phyloP scores from a whole-genome alignment of 352 stramenopile species.

The Discostella stelligera region DNA sequence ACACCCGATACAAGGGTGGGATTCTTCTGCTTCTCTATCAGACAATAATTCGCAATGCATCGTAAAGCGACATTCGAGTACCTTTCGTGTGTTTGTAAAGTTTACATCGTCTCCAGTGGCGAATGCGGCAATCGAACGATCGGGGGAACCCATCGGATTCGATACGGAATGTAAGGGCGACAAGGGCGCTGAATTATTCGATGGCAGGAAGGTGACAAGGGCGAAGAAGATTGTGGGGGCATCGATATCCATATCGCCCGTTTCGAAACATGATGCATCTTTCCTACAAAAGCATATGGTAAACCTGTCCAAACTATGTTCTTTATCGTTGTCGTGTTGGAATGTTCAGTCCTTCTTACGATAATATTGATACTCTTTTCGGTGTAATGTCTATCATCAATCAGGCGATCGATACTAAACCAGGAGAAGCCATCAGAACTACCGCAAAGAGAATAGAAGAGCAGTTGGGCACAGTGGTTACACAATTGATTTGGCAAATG shows the following conservation, averaged over 20 bases:
- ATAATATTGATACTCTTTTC: background rate
- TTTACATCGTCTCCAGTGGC: slow-evolving; percentile 60
- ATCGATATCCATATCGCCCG: slow-evolving; percentile 38
- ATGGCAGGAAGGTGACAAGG: background rate
- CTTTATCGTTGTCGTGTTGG: background rate
- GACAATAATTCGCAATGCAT: slow-evolving; percentile 3
- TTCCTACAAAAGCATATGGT: slow-evolving; percentile 51
- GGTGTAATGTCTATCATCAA: background rate
- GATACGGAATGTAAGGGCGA: slow-evolving; percentile 8
- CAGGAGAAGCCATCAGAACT: slow-evolving; percentile 39
- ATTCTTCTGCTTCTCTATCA: slow-evolving; percentile 30
- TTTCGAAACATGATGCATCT: slow-evolving; percentile 36
- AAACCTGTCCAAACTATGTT: background rate
- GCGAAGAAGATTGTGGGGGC: slow-evolving; percentile 21
- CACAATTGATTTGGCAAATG: slow-evolving; percentile 49
- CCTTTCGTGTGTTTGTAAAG: slow-evolving; percentile 63
- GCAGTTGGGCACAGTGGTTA: slow-evolving; percentile 29
- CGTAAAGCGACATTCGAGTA: slow-evolving; percentile 41
- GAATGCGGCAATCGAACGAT: slow-evolving; percentile 58
- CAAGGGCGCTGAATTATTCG: background rate
- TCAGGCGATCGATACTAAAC: slow-evolving; percentile 37
- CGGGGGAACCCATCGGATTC: slow-evolving; percentile 58
- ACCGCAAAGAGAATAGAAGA: slow-evolving; percentile 37
- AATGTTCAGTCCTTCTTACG: background rate
- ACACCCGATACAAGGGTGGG: slow-evolving; percentile 44